These are phyloP conservation scores for Abrus precatorius DNA, from an alignment of 306 rosid species.

Conservation along the genomic window DNA sequence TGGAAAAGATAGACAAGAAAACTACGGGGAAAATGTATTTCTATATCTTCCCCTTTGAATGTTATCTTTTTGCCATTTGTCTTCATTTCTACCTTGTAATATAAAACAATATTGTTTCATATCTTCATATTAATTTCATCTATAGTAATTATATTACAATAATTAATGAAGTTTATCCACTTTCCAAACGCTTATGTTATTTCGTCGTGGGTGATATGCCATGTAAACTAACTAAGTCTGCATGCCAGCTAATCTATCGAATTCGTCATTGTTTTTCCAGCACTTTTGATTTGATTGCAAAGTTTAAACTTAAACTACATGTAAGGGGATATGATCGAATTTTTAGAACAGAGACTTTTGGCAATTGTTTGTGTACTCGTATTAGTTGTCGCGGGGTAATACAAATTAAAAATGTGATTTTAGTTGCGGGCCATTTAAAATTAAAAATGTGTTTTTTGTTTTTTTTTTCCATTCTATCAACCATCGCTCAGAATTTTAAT, in stretches of 20 bases:
- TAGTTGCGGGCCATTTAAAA: not conserved
- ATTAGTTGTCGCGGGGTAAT: conserved; percentile 10
- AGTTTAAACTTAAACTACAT: not conserved
- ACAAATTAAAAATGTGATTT: not conserved
- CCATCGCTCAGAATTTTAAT: not conserved
- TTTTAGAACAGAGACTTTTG: not conserved
- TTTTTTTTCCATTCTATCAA: not conserved
- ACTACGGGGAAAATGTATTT: not conserved
- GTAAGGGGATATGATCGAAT: not conserved
- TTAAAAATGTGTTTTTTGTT: no score
- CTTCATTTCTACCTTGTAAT: not conserved
- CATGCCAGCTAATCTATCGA: not conserved
- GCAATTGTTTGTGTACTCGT: no score
- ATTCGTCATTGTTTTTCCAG: no score
- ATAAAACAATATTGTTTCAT: not conserved
- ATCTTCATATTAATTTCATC: not conserved
- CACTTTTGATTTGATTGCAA: not conserved
- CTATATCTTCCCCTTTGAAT: not conserved
- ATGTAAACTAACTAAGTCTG: not conserved
- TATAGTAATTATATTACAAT: not conserved
- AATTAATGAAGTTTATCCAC: not conserved
- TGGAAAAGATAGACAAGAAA: not conserved
- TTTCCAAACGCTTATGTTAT: not conserved
- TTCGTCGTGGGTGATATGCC: not conserved
- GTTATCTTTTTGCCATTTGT: conserved; percentile 8